Evolutionary conservation across 2,329 filamentous ascomycete genomes (phyloP).

Genomic region (Davidsoniella eucalypti): DNA sequence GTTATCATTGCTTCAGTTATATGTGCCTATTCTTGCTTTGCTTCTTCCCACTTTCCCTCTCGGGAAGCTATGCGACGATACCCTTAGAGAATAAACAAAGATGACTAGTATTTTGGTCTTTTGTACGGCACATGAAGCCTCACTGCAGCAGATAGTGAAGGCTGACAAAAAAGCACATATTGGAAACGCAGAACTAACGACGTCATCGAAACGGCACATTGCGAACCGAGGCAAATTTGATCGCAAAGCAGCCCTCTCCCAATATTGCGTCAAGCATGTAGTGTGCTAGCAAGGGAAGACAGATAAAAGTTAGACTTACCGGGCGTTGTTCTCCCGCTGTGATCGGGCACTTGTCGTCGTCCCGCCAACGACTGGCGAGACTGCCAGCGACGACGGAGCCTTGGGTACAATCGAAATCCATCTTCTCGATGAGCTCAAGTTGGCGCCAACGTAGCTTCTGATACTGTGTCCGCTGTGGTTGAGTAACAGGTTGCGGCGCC

Average conservation of each 20-base stretch:
- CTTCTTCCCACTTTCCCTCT: background rate
- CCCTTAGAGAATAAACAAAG: too few relatives aligned
- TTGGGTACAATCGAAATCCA: background rate
- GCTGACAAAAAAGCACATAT: too few relatives aligned
- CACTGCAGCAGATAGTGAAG: too few relatives aligned
- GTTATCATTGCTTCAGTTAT: too few relatives aligned
- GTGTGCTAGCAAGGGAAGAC: background rate
- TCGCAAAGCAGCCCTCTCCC: too few relatives aligned
- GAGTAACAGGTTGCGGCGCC: background rate
- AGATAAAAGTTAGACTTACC: slow-evolving; percentile 4
- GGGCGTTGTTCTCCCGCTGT: background rate
- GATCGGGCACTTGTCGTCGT: background rate
- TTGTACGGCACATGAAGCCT: too few relatives aligned
- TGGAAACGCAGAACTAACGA: background rate
- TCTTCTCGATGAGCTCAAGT: background rate
- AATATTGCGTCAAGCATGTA: too few relatives aligned
- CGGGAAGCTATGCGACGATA: background rate
- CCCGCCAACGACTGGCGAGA: background rate
- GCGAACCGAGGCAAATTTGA: too few relatives aligned
- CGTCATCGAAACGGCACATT: too few relatives aligned
- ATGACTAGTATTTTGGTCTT: too few relatives aligned
- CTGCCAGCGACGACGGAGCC: background rate
- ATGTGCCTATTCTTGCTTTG: background rate
- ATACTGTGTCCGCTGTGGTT: background rate
- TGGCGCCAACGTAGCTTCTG: background rate